Evolutionary conservation across 75 land plant species (phyloP), one percentile per base, ranked within the genome.

Genomic region (Pseudotsuga menziesii): DNA sequence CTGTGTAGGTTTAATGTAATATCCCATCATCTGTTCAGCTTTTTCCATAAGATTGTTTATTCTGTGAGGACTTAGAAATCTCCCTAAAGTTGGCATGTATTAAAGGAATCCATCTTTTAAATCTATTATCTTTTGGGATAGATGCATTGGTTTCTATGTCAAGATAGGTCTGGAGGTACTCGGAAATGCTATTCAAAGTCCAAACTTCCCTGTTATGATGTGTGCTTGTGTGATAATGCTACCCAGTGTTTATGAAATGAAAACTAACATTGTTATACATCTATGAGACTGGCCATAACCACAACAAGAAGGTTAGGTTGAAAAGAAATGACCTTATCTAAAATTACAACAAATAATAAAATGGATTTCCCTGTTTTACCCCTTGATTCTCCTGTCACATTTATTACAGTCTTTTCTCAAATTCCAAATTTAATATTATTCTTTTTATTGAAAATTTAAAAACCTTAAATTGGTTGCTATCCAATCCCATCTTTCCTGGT

Each of bases 111-210:
- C 72, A 19, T 8, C 36, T 39, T 69, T 41, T 6, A 23, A 69
- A 39, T 8, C 22, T 8, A 39, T 20, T 19, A 36, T 66, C 35
- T 17, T 4, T 35, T 17, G 70, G 32, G 36, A 20, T n/a, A 35
- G 36, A 66, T 19, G 9, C 70, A 66, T 27, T 35, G 32, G 2
- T 67, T 39, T 67, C 44, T 67, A 5, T 67, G 70, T 15, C 41
- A 17, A 66, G 70, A n/a, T 17, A 32, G 41, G 52, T 69, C 72
- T 69, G 72, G 13, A 41, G 72, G 41, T 69, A 69, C 72, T 9
- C 22, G n/a, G 52, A 13, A 69, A 39, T 1, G 3, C 72, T 39
- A 39, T 20, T 39, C 41, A 22, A 22, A 69, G 14, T 39, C 20
- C 41, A 22, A 22, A 69, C 41, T 69, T 69, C 23, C 36, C 2